A percentile compares a stretch with the other conserved stretches of the same genome.
Evolutionary conservation across 2,329 filamentous ascomycete genomes (phyloP).

Genomic region (Sphaerostilbella broomeana): DNA sequence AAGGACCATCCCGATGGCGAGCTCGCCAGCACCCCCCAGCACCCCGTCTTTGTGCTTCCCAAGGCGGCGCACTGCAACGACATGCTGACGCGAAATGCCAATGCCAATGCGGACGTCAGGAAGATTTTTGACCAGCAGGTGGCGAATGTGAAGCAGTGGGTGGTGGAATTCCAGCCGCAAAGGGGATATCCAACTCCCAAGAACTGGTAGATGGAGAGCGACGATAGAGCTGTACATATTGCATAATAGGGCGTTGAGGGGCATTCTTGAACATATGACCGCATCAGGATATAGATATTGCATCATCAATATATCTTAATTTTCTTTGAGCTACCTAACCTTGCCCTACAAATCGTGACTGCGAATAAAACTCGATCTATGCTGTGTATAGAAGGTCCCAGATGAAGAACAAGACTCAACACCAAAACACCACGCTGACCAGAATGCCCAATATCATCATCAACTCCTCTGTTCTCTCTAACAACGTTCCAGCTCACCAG

Average conservation of each 20-base stretch:
- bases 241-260: background rate
- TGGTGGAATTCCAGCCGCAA: conserved; percentile 39
- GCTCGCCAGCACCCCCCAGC: conserved; percentile 36
- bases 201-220: background rate
- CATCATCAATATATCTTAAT: too few relatives aligned
- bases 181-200: conserved; percentile 7
- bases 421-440: background rate
- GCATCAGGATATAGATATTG: too few relatives aligned
- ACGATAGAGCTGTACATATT: background rate
- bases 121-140: conserved; percentile 34
- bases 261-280: too few relatives aligned
- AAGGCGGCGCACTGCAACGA: conserved; percentile 52
- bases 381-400: too few relatives aligned
- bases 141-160: conserved; percentile 46
- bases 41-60: conserved; percentile 47
- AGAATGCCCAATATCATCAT: background rate
- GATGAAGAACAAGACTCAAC: too few relatives aligned
- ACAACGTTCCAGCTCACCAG: conserved; percentile 23
- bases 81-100: conserved; percentile 38
- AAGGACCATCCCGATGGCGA: conserved; percentile 49
- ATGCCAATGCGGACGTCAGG: conserved; percentile 29
- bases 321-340: too few relatives aligned
- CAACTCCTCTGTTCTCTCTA: background rate
- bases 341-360: too few relatives aligned
- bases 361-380: too few relatives aligned